Evolutionary conservation across 2,329 filamentous ascomycete species (phyloP).

Genomic region (Chrysoporthe austroafricana): DNA sequence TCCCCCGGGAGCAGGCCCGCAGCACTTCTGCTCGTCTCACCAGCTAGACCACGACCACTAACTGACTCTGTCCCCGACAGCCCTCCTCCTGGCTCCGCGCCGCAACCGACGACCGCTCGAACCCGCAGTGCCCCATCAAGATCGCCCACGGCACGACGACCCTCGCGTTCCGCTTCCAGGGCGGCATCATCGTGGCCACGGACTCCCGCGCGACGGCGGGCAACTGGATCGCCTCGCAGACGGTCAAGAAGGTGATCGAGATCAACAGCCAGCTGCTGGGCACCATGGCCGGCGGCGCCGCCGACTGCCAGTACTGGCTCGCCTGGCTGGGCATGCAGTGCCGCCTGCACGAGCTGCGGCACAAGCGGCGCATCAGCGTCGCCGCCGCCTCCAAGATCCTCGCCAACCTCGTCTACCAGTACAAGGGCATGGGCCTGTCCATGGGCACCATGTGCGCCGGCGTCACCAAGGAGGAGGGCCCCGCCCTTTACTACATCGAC

Average conservation of each 20-base stretch:
- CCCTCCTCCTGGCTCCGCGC: constrained; percentile 94
- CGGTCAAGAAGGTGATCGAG: constrained; percentile 99
- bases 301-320: constrained; percentile 99
- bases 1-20: neutral
- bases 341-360: constrained; percentile 96
- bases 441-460: constrained; percentile 99
- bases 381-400: constrained; percentile 98
- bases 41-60: constrained; percentile 14
- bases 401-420: constrained; percentile 95
- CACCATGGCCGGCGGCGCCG: constrained; percentile 97
- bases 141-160: constrained; percentile 99
- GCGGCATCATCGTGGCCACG: constrained; percentile 96
- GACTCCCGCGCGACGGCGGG: constrained; percentile 96
- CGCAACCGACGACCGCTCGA: constrained; percentile 95
- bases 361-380: constrained; percentile 98
- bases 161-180: constrained; percentile 96
- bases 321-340: constrained; percentile 99
- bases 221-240: constrained; percentile 99
- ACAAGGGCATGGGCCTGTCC: constrained; percentile 98
- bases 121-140: constrained; percentile 98
- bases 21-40: constrained; percentile 15
- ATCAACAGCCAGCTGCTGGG: constrained; percentile 93
- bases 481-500: constrained; percentile 98
- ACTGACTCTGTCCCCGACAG: constrained; percentile 47
- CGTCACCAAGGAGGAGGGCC: constrained; percentile 92